Base-by-base conservation (phyloP, 192 early-diverging fungal genomes). In the Coemansia sp. region DNA sequence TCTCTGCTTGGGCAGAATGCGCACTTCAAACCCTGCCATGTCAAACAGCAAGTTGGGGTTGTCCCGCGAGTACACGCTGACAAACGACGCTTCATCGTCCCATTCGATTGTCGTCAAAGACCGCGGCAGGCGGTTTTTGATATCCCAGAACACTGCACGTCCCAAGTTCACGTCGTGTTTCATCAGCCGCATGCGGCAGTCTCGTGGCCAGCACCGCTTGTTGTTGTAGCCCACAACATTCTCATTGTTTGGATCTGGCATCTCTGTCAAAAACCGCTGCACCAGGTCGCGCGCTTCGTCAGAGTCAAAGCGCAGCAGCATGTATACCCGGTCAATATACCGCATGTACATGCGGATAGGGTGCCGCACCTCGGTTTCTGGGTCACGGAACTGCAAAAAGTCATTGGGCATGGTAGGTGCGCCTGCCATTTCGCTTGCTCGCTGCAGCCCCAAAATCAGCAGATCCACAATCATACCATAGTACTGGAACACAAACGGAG, bases 71-170 rank as follows among this genome's bases (percentile, higher is more conserved):
- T 97, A 99, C 16, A 99, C 97, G 14, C 88, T 90, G 23, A 93
- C 93, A 64, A 96, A 97, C 12, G 86, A 91, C 34, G 60, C 55
- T 39, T 63, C 67, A 54, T 97, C 90, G 32, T 96, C 94, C 97
- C 97, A 99, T 60, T 99, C 97, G 52, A 99, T 86, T 0, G 95
- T 96, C 0, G 97, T 96, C 66, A 99, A 82, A 39, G 91, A 94
- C 52, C 94, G 88, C 28, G 97, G 97, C 58, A 99, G 80, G 44
- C 97, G 82, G 70, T 97, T 97, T 72, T 96, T 96, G 69, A 99
- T 93, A 60, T 99, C 97, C 97, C 97, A 99, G 64, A 99, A 99
- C 11, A 93, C 93, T 1, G 97, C 97, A 32, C 97, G 88, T 36
- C 97, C 97, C 31, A 97, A 64, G 56, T 97, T 96, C 42, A 99